Conservation (phyloP, 1,284 basidiomycete species). For the Cryptococcus hybrid region DNA sequence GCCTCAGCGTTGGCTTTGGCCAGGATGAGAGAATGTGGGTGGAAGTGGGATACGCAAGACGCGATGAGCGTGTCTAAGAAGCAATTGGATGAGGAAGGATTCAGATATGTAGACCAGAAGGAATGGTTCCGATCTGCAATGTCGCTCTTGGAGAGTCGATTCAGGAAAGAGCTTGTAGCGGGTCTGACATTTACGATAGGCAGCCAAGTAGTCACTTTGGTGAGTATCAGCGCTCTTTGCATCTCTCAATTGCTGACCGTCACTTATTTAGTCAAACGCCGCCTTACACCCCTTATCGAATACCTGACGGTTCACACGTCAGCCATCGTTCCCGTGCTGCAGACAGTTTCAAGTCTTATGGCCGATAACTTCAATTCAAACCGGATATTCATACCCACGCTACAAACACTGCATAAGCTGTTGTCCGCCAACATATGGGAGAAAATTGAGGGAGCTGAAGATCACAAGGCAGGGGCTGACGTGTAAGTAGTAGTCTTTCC, state of each 20-base stretch:
- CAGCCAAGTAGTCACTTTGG: slow-evolving; percentile 76
- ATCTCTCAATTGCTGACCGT: too few species aligned
- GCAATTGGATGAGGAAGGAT: slow-evolving; percentile 12
- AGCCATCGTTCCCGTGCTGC: slow-evolving; percentile 57
- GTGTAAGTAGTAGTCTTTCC: background rate
- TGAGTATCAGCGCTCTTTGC: slow-evolving; percentile 51
- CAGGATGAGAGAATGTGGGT: slow-evolving; percentile 50
- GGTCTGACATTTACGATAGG: slow-evolving; percentile 75
- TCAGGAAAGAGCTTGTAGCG: slow-evolving; percentile 60
- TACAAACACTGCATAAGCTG: slow-evolving; percentile 70
- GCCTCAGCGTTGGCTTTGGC: slow-evolving; percentile 66
- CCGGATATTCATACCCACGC: slow-evolving; percentile 67
- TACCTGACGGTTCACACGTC: slow-evolving; percentile 54
- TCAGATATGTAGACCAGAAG: slow-evolving; percentile 63
- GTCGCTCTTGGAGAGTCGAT: slow-evolving; percentile 58
- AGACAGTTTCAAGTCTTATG: slow-evolving; percentile 59
- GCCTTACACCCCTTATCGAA: slow-evolving; percentile 49
- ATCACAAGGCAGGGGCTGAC: slow-evolving; percentile 54
- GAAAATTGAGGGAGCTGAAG: slow-evolving; percentile 56
- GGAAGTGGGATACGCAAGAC: slow-evolving; percentile 43
- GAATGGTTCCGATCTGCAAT: slow-evolving; percentile 64
- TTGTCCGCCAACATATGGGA: slow-evolving; percentile 47
- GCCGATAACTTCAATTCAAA: slow-evolving; percentile 60
- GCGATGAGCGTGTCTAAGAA: slow-evolving; percentile 3
- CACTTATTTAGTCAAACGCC: slow-evolving; percentile 11